Conservation (phyloP, 2,329 filamentous ascomycete species). For the Trichophaea hybrida region DNA sequence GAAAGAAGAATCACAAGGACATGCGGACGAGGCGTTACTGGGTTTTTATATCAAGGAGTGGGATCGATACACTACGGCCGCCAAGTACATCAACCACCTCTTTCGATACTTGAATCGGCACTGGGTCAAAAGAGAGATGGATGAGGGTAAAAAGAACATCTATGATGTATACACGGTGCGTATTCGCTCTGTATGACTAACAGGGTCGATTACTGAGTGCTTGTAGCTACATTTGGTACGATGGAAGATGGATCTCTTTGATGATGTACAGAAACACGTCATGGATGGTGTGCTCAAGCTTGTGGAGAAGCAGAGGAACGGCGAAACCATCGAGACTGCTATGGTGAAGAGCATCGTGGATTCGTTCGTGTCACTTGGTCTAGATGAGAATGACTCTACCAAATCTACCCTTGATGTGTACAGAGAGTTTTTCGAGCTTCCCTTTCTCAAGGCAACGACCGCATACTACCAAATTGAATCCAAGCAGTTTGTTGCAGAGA, state of each 20-base stretch:
- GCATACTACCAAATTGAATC: slow-evolving; percentile 85
- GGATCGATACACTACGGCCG: slow-evolving; percentile 86
- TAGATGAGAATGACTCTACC: slow-evolving; percentile 82
- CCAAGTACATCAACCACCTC: slow-evolving; percentile 93
- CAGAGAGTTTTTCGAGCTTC: slow-evolving; percentile 77
- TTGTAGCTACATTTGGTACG: slow-evolving; percentile 65
- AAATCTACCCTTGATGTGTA: slow-evolving; percentile 96
- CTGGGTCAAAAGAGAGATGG: slow-evolving; percentile 98
- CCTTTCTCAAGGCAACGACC: slow-evolving; percentile 74
- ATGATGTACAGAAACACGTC: slow-evolving; percentile 66
- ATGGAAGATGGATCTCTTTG: slow-evolving; percentile 87
- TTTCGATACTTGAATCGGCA: slow-evolving; percentile 94
- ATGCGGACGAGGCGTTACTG: slow-evolving; percentile 79
- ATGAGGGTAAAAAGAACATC: slow-evolving; percentile 95
- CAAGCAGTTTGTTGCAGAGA: slow-evolving; percentile 85
- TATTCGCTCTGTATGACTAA: neutral
- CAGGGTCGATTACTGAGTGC: neutral
- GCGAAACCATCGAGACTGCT: slow-evolving; percentile 91
- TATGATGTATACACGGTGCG: slow-evolving; percentile 81
- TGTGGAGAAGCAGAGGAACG: slow-evolving; percentile 91
- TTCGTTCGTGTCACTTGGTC: slow-evolving; percentile 84
- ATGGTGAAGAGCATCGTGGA: slow-evolving; percentile 97
- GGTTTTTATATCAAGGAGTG: slow-evolving; percentile 93
- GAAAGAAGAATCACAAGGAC: slow-evolving; percentile 50
- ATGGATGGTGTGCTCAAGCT: slow-evolving; percentile 92